Evolutionary conservation across 305 asterid genomes (phyloP), one percentile per base, ranked within the genome.

Genomic region (Solanum hybrid): DNA sequence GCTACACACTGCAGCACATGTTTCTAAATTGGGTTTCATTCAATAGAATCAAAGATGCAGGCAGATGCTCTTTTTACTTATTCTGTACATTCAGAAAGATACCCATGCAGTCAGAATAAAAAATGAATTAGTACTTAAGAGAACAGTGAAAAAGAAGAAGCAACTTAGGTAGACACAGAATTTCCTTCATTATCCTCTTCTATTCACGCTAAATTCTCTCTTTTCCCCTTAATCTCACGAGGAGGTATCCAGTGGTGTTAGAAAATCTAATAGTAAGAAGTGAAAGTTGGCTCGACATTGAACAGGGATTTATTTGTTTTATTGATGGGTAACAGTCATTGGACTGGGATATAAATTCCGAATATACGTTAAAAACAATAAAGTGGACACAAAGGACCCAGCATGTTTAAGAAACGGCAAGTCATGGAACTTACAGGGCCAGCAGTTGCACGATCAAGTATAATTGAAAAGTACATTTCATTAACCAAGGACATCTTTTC

Each of bases 401-500:
- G 35, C 22, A 90, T 67, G 75, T 83, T 92, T n/a, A 79, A 39
- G 89, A 89, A 94, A 74, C 13, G 67, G 18, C 26, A 90, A 74
- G 39, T 84, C 91, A 16, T 84, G 57, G 89, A 89, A 94, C 99
- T 95, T 95, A 97, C 99, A 82, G 99, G 99, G 89, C 99, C 99
- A 92, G 99, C 97, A 89, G 97, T 88, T 92, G 86, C 92, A 88
- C 98, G 99, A 87, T 98, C 99, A 86, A 98, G 99, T 89, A 98
- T 98, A 76, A 98, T 98, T 89, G 99, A 98, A 67, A 98, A 98
- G 94, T 98, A 98, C 99, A 98, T 98, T 95, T 98, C 99, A 90
- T 98, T 98, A 92, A 98, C 98, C 89, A 98, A 95, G 69, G 98
- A 93, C 87, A 97, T 87, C 93, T 96, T 97, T 93, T 97, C 97